Conservation (phyloP, 176 grass and related monocot species). For the Eleusine coracana region DNA sequence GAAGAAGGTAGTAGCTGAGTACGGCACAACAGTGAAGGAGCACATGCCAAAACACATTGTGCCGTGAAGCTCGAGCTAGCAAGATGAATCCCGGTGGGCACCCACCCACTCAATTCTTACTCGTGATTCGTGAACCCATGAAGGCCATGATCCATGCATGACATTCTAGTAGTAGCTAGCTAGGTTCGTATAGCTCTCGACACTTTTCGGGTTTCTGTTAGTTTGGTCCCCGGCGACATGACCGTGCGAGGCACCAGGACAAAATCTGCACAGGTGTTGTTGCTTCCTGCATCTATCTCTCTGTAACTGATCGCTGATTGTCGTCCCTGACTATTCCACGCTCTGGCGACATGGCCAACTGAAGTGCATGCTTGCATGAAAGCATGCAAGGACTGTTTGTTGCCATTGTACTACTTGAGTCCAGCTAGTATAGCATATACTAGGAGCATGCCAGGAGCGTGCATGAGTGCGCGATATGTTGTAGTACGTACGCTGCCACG, state of each 20-base stretch:
- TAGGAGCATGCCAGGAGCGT: too few species aligned
- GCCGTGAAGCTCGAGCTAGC: not conserved
- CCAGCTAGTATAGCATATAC: not conserved
- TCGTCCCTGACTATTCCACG: not conserved
- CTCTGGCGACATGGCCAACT: not conserved
- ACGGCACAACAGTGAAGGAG: not conserved
- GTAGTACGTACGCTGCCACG: constrained; percentile 5
- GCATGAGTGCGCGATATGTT: not conserved
- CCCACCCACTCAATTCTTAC: too few species aligned
- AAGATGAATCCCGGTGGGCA: too few species aligned
- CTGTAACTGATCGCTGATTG: not conserved
- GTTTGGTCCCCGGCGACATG: constrained; percentile 17
- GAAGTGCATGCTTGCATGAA: not conserved
- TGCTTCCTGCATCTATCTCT: not conserved
- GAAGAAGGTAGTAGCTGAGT: not conserved
- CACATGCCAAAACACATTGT: not conserved
- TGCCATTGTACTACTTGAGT: not conserved
- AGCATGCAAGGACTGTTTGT: not conserved
- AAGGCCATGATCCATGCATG: not conserved
- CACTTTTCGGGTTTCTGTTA: not conserved
- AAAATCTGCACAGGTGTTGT: not conserved
- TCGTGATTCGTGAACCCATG: not conserved
- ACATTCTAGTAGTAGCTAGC: not conserved
- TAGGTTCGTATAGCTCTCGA: not conserved
- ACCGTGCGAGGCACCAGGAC: too few species aligned